Base-by-base conservation (phyloP, 1,284 basidiomycete species). In the Marasmius oreades region DNA sequence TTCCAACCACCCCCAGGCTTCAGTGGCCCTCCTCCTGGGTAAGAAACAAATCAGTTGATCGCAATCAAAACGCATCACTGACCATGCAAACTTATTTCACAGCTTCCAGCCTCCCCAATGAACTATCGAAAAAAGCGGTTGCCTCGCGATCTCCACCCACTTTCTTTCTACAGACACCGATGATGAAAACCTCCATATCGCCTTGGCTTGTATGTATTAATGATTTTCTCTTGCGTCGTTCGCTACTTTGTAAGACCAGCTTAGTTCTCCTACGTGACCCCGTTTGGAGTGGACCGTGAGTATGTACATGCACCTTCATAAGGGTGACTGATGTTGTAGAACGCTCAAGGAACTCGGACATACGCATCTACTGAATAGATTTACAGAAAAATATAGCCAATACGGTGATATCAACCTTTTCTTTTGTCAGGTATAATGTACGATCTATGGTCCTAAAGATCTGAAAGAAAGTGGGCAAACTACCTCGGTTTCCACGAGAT, bases 21-120 rank as follows among this genome's bases (percentile, higher is more conserved):
- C 68, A 80, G 75, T 60, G 90, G 87, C 5, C 88, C 90, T 60
- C 91, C 92, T 64, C 91, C 92, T 68, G 92, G 93, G 92, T 95
- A 72, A 76, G 83, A 47, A 26, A 12, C 22, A n/a, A 46, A 39
- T 20, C 5, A 5, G 37, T 31, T 33, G 23, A 10, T 26, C 26
- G 8, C 8, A 5, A 8, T 31, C 28, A 28, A 28, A 31, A 6
- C 28, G 4, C 28, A 10, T 10, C 16, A 24, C 16, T 24, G 28
- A 26, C 18, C 18, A n/a, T n/a, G n/a, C n/a, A 16, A 11, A 11
- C 14, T 26, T 28, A 12, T 31, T 47, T 23, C 24, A 7, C 22
- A 48, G 46, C 23, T 48, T 48, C 46, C 46, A 48, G 28, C 46
- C 46, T 12, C 46, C 46, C 3, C 46, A 48, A 16, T 48, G 44